Base-by-base conservation (phyloP, 495 filamentous ascomycete genomes). In the Penicillium salamii region DNA sequence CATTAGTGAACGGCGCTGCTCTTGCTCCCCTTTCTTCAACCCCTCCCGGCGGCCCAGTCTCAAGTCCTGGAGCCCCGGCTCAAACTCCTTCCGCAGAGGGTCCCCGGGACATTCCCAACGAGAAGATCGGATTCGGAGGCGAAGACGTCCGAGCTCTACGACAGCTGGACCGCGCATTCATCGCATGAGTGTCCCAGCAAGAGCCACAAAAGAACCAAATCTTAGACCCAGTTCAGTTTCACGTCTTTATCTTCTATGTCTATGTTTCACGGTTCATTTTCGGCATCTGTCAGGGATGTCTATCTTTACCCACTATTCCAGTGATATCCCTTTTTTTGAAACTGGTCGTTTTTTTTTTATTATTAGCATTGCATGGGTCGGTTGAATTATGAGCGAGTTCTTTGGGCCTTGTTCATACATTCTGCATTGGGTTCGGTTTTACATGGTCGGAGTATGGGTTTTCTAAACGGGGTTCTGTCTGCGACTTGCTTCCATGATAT, bases 101-200 rank as follows among this genome's bases (percentile, higher is more conserved):
- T 8, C 80, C 78, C 0, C 72, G 78, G 31, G 82, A 85, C 59
- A 86, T 86, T 46, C 82, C 82, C 13, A 79, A 74, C 42, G 80
- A 84, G 49, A 86, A 85, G 59, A 69, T 85, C 23, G 76, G 76
- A 21, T 85, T 81, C 53, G 67, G 68, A 31, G 77, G 78, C 7
- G 85, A 89, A 58, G 86, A 89, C 52, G 77, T 78, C 55, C 68
- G 84, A 42, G 83, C 84, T 1, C 68, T 90, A 34, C 76, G 80
- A 46, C 80, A 85, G 42, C 67, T 91, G 40, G 82, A 91, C 61
- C 68, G 71, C 12, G 71, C 74, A 2, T 76, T 76, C 42, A 72
- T 60, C 11, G 63, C 62, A 20, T 70, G 52, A 58, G 13, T 8
- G 15, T 12, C 7, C 2, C 8, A 5, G 12, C 19, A 17, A 17